Evolutionary conservation across 2,329 filamentous ascomycete species (phyloP).

Genomic region (Ophiognomonia clavigignenti-juglandacearum): DNA sequence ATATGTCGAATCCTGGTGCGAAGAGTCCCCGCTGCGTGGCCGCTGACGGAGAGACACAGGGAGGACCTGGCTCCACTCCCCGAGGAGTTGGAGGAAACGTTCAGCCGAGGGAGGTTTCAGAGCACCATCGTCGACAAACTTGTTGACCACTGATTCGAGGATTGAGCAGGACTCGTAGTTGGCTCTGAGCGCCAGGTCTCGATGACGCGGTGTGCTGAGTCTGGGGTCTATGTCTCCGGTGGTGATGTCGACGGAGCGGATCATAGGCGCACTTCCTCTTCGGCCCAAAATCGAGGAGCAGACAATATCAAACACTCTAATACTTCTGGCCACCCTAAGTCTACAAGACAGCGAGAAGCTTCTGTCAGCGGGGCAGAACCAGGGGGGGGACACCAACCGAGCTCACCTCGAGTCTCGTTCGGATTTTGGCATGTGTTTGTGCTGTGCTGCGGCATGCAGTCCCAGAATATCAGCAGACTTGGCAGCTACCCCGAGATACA

Average conservation of each 20-base stretch:
- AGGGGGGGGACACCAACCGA: fast-evolving
- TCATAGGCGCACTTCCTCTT: slow-evolving; percentile 6
- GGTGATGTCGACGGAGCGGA: slow-evolving; percentile 5
- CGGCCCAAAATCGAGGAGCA: slow-evolving; percentile 9
- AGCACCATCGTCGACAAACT: slow-evolving; percentile 6
- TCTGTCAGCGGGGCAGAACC: not conserved
- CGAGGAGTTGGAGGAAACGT: slow-evolving; percentile 6
- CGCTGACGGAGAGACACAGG: slow-evolving; percentile 8
- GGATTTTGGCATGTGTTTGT: slow-evolving; percentile 14
- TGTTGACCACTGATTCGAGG: slow-evolving; percentile 5
- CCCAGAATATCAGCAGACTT: slow-evolving; percentile 54
- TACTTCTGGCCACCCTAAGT: slow-evolving; percentile 10
- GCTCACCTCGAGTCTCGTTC: slow-evolving; percentile 6
- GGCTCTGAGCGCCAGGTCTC: slow-evolving; percentile 3
- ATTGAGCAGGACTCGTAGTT: slow-evolving; percentile 12
- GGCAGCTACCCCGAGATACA: slow-evolving; percentile 57
- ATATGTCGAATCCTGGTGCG: not conserved
- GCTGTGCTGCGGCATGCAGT: slow-evolving; percentile 38
- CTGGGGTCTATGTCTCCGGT: slow-evolving; percentile 1
- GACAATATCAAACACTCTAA: slow-evolving; percentile 9
- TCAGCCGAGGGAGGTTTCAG: slow-evolving; percentile 7
- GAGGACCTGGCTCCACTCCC: slow-evolving; percentile 9
- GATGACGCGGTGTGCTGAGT: not conserved
- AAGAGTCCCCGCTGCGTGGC: not conserved
- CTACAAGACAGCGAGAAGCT: not conserved